phyloP scores from a whole-genome alignment of 1,139 yeast genomes.

The Yamadazyma dushanensis region DNA sequence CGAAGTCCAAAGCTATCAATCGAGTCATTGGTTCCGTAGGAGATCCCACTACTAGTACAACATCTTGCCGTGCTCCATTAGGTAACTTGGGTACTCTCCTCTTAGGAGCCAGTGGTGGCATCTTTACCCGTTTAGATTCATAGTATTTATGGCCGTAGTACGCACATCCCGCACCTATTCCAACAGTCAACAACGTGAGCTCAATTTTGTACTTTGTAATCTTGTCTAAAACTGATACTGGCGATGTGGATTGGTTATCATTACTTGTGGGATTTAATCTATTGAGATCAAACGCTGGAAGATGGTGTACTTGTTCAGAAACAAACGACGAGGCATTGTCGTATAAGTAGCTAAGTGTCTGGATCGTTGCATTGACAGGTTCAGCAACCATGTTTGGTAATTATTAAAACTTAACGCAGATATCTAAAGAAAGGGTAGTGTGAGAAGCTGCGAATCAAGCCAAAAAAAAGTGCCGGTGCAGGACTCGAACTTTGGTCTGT shows the following conservation, averaged over 20 bases:
- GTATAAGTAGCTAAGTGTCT: constrained; percentile 29
- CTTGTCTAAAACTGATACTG: constrained; percentile 9
- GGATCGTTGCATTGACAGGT: constrained; percentile 44
- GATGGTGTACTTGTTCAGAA: constrained; percentile 7
- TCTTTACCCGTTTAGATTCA: neutral
- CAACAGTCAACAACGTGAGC: constrained; percentile 25
- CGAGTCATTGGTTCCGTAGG: constrained; percentile 76
- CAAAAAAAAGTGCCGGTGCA: constrained; percentile 46
- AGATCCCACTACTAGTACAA: constrained; percentile 71
- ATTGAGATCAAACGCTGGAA: constrained; percentile 10
- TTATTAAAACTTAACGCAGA: too few species aligned
- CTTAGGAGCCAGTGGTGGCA: constrained; percentile 3
- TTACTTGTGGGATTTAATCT: constrained; percentile 2
- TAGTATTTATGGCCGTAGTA: constrained; percentile 3
- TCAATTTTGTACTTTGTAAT: constrained; percentile 17
- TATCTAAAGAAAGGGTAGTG: too few species aligned
- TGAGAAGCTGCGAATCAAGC: neutral
- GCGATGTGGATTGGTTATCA: neutral
- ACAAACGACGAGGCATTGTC: constrained; percentile 25
- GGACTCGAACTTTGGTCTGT: constrained; percentile 58
- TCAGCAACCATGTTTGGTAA: constrained; percentile 46
- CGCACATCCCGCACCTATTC: constrained; percentile 32
- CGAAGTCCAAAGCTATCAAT: constrained; percentile 70
- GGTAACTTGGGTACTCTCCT: constrained; percentile 63
- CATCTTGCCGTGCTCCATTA: constrained; percentile 76